Conservation (phyloP, 495 filamentous ascomycete genomes). For the Aspergillus biplanus region DNA sequence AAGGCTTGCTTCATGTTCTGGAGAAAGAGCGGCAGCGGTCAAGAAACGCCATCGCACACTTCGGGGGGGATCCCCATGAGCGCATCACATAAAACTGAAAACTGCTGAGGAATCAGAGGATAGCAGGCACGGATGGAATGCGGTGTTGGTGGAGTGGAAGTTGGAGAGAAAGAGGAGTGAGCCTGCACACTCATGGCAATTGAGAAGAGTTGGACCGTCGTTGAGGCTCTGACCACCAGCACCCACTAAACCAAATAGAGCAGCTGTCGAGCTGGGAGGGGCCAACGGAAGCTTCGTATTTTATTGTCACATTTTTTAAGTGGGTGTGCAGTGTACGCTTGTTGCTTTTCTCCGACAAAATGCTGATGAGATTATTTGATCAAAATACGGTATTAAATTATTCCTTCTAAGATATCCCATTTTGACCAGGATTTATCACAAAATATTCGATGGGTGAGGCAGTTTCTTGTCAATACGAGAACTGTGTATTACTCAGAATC, state of each 20-base stretch:
- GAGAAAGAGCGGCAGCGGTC: conserved; percentile 28
- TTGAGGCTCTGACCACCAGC: conserved; percentile 26
- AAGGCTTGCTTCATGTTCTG: conserved; percentile 31
- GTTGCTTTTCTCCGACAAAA: no score
- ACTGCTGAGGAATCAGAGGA: not conserved
- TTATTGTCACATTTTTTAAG: not conserved
- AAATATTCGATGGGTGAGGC: not conserved
- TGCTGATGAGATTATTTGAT: no score
- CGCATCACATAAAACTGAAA: conserved; percentile 21
- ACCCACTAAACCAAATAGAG: conserved; percentile 23
- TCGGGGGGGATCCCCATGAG: conserved; percentile 17
- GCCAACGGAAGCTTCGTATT: conserved; percentile 3
- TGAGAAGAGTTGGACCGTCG: conserved; percentile 11
- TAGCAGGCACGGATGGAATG: not conserved
- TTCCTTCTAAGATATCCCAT: not conserved
- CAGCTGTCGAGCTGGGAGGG: conserved; percentile 1
- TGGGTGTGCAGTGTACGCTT: no score
- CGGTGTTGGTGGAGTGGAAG: conserved; percentile 1
- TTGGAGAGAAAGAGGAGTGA: conserved; percentile 16
- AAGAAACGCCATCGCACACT: conserved; percentile 33
- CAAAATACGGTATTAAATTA: no score
- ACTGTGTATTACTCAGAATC: not conserved
- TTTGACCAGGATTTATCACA: not conserved
- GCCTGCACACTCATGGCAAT: conserved; percentile 14
- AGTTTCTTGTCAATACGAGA: not conserved